Conservation (phyloP, 2,329 filamentous ascomycete genomes). For the Chalara sp. region DNA sequence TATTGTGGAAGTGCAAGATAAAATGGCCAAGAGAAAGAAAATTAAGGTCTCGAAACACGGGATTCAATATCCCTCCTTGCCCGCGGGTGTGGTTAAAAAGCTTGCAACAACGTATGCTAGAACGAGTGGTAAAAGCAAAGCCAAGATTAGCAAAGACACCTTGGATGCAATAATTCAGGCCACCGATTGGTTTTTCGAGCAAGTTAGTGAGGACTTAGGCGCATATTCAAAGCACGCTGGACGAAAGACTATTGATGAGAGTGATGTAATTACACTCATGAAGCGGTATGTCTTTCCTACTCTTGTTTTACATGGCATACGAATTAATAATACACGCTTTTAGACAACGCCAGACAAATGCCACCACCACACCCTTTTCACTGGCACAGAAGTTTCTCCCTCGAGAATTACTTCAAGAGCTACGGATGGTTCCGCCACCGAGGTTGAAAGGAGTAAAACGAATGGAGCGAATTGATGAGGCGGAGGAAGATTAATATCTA, state of each 20-base stretch:
- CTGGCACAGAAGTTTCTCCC: conserved; percentile 80
- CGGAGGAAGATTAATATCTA: conserved; percentile 33
- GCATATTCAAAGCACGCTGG: conserved; percentile 77
- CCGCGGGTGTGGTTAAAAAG: conserved; percentile 65
- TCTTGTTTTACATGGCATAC: background rate
- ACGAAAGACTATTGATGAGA: conserved; percentile 79
- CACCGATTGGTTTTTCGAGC: conserved; percentile 89
- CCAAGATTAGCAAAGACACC: conserved; percentile 67
- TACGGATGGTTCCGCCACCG: conserved; percentile 61
- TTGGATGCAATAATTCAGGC: conserved; percentile 71
- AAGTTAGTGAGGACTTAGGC: conserved; percentile 71
- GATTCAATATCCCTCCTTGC: conserved; percentile 69
- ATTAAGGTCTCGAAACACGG: conserved; percentile 62
- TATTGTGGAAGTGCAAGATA: conserved; percentile 5
- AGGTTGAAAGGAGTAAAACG: conserved; percentile 35
- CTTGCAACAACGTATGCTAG: conserved; percentile 66
- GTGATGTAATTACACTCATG: conserved; percentile 76
- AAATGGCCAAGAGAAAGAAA: conserved; percentile 38
- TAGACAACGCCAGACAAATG: conserved; percentile 72
- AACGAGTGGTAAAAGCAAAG: conserved; percentile 56
- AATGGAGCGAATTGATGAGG: conserved; percentile 33
- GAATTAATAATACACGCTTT: conserved; percentile 29
- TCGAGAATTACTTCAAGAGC: conserved; percentile 73
- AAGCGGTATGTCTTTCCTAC: conserved; percentile 54
- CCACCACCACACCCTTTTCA: conserved; percentile 70